Evolutionary conservation across 768 basidiomycete species (phyloP), one percentile per base, ranked within the genome.

Genomic region (Pleurotus cornucopiae): DNA sequence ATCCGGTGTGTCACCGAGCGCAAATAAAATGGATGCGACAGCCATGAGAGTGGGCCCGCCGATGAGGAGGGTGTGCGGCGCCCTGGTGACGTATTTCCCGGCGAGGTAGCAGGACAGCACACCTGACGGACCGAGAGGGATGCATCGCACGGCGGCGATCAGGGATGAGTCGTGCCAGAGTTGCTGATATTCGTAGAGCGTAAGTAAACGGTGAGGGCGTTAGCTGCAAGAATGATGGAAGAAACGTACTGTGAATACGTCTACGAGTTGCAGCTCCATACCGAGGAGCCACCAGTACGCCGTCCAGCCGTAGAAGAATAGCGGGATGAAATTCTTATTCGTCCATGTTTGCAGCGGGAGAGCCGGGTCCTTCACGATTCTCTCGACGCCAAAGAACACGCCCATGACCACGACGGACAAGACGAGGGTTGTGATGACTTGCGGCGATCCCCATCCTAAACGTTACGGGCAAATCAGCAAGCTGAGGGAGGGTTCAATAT

Each of bases 351-450:
- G 58, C 30, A 76, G 75, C 1, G 76, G 77, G 49, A 58, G 40
- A 13, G 57, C 57, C 4, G 60, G 60, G 12, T 58, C 57, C 38
- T 55, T 43, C 9, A 62, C 57, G 38, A 45, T 30, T 18, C 14
- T 12, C 60, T 83, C 80, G 69, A 74, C 80, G 55, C 73, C 67
- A 65, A 82, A 75, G 68, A 83, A 83, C 1, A 45, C 66, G 37
- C 62, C 58, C 18, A 62, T 61, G 11, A 77, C 57, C 6, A 71
- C 46, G 55, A 79, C 63, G 4, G 80, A 75, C 18, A 80, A 58
- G 13, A 77, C 62, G 39, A 83, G 66, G 0, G 77, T 73, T 4
- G 64, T 66, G 46, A 82, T 61, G 52, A 82, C 76, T 11, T 63
- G 59, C 4, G 76, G 67, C 1, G 72, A 63, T 11, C 57, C 61